A percentile compares a stretch with the other conserved stretches of the same genome.
Conservation (phyloP, 2,329 filamentous ascomycete species). For the Pyrenophora seminiperda region DNA sequence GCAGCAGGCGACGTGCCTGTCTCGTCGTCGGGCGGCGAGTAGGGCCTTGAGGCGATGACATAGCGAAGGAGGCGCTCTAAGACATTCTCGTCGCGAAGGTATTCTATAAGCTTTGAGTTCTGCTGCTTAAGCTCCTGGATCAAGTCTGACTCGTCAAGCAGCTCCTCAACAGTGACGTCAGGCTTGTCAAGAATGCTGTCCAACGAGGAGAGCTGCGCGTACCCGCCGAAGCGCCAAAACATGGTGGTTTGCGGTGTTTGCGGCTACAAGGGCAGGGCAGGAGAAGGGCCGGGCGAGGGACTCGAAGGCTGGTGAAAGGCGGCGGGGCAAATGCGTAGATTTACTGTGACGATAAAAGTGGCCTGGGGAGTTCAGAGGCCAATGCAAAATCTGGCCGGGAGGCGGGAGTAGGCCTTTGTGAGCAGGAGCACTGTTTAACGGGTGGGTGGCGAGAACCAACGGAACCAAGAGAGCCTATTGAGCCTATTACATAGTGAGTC, state of each 20-base stretch:
- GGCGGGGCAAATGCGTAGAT: conserved; percentile 30
- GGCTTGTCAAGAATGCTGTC: conserved; percentile 95
- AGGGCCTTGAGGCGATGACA: conserved; percentile 77
- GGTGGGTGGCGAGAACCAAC: no score
- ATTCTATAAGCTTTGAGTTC: conserved; percentile 97
- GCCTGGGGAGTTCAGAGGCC: conserved; percentile 21
- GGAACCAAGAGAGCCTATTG: no score
- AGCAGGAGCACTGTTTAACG: conserved; percentile 12
- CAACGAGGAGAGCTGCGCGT: conserved; percentile 95
- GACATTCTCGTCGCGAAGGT: conserved; percentile 83
- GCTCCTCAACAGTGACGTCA: conserved; percentile 91
- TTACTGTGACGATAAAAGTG: conserved; percentile 19
- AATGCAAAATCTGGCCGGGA: conserved; percentile 15
- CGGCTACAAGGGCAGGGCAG: conserved; percentile 38
- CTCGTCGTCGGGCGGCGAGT: conserved; percentile 43
- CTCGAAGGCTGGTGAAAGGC: conserved; percentile 34
- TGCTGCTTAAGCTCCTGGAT: conserved; percentile 98
- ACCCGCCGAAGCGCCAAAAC: conserved; percentile 99
- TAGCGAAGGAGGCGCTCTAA: conserved; percentile 87
- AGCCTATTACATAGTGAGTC: no score
- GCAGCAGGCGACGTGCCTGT: conserved; percentile 52
- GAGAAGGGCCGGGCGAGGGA: conserved; percentile 29
- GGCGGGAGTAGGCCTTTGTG: conserved; percentile 12
- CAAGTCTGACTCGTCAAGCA: conserved; percentile 93
- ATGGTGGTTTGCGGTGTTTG: conserved; percentile 64